A percentile compares a stretch with the other conserved stretches of the same genome.
Evolutionary conservation across 2,329 filamentous ascomycete genomes (phyloP).

Genomic region (Tolypocladium capitatum): DNA sequence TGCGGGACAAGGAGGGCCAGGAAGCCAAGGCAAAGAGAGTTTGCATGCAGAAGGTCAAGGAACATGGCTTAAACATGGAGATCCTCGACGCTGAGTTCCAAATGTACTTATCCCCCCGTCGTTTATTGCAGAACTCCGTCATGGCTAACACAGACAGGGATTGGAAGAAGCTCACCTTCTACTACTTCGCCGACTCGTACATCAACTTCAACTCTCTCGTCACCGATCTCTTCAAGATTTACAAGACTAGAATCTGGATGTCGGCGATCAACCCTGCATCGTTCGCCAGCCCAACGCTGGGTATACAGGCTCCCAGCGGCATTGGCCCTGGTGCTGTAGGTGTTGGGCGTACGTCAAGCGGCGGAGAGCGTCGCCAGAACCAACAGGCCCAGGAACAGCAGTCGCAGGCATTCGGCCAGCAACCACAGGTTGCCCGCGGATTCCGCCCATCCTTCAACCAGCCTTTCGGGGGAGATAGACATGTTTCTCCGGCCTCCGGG

Average conservation of each 20-base stretch:
- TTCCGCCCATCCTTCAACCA: conserved; percentile 30
- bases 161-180: conserved; percentile 97
- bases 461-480: conserved; percentile 28
- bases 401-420: conserved; percentile 20
- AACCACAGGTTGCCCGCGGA: conserved; percentile 23
- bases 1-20: conserved; percentile 92
- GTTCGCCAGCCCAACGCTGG: conserved; percentile 67
- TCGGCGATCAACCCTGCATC: conserved; percentile 97
- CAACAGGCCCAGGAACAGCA: conserved; percentile 25
- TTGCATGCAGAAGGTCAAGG: conserved; percentile 91
- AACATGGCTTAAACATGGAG: conserved; percentile 94
- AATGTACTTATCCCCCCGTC: conserved; percentile 51
- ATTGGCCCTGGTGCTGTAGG: conserved; percentile 55
- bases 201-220: conserved; percentile 99
- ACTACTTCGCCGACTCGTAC: conserved; percentile 95
- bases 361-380: conserved; percentile 34
- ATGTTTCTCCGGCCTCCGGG: conserved; percentile 21
- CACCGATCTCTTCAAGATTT: conserved; percentile 96
- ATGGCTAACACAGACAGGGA: conserved; percentile 47
- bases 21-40: conserved; percentile 96
- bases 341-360: conserved; percentile 31
- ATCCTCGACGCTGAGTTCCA: conserved; percentile 98
- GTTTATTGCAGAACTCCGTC: background rate
- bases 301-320: conserved; percentile 55
- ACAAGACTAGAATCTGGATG: conserved; percentile 99